Evolutionary conservation across 2,329 filamentous ascomycete species (phyloP).

Genomic region (Basipetospora chlamydospora): DNA sequence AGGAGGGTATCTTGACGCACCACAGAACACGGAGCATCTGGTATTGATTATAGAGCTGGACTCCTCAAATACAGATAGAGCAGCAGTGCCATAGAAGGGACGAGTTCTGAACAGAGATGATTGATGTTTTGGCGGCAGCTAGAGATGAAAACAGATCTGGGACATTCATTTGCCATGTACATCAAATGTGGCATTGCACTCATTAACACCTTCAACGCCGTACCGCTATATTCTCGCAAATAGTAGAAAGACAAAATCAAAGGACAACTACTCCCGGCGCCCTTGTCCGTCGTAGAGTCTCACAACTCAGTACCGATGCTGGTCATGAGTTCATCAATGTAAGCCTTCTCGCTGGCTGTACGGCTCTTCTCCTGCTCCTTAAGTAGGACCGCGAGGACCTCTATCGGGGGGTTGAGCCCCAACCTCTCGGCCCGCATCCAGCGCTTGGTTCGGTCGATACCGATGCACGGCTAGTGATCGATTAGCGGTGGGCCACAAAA

Average conservation of each 20-base stretch:
- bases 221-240: not conserved
- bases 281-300: not conserved
- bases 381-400: constrained; percentile 74
- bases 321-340: constrained; percentile 50
- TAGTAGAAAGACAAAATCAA: too few relatives aligned
- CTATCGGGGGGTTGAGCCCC: constrained; percentile 75
- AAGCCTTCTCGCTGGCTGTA: constrained; percentile 42
- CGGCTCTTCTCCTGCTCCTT: constrained; percentile 44
- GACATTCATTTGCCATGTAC: too few relatives aligned
- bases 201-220: not conserved
- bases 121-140: too few relatives aligned
- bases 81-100: too few relatives aligned
- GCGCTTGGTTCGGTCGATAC: constrained; percentile 64
- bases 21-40: constrained; percentile 88
- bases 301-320: not conserved
- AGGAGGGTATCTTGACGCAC: constrained; percentile 53
- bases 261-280: too few relatives aligned
- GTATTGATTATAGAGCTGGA: constrained; percentile 42
- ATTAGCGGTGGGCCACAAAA: not conserved
- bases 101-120: too few relatives aligned
- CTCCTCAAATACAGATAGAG: too few relatives aligned
- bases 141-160: too few relatives aligned
- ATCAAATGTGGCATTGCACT: too few relatives aligned
- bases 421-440: constrained; percentile 78
- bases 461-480: constrained; percentile 61